Evolutionary conservation across 345 rosid species (phyloP).

Genomic region (Lenwebbia sp.): DNA sequence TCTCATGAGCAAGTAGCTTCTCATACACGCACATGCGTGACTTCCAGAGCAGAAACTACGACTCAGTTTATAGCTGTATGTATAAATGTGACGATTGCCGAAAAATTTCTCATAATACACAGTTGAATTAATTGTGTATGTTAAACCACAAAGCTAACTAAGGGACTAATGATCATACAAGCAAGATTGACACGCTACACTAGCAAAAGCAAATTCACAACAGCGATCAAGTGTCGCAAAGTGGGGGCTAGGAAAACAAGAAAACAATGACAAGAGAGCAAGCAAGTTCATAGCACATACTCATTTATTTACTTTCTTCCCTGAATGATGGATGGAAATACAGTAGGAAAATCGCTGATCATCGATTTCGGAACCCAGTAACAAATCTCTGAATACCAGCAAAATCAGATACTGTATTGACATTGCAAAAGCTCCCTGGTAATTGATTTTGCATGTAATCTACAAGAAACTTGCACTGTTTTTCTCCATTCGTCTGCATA

Average conservation of each 20-base stretch:
- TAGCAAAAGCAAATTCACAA: background rate
- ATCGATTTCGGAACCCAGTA: constrained; percentile 39
- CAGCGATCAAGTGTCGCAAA: background rate
- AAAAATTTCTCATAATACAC: background rate
- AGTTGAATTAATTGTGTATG: background rate
- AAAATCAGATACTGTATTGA: constrained; percentile 50
- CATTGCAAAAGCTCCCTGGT: constrained; percentile 34
- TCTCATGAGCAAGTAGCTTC: background rate
- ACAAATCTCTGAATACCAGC: constrained; percentile 59
- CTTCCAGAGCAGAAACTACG: background rate
- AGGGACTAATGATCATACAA: background rate
- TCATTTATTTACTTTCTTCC: background rate
- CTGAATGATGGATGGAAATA: background rate
- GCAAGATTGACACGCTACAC: background rate
- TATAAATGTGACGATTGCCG: background rate
- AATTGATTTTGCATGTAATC: constrained; percentile 33
- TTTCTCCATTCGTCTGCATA: constrained; percentile 72
- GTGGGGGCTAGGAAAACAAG: background rate
- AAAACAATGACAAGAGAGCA: background rate
- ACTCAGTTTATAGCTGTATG: background rate
- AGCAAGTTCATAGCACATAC: background rate
- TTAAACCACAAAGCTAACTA: background rate
- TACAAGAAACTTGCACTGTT: constrained; percentile 58
- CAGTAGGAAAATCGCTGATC: background rate
- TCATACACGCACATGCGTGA: background rate